Percentiles rank a stretch among this genome's conserved stretches.
Conservation (phyloP, 257 asterid genomes). For the Buddleja alternifolia region DNA sequence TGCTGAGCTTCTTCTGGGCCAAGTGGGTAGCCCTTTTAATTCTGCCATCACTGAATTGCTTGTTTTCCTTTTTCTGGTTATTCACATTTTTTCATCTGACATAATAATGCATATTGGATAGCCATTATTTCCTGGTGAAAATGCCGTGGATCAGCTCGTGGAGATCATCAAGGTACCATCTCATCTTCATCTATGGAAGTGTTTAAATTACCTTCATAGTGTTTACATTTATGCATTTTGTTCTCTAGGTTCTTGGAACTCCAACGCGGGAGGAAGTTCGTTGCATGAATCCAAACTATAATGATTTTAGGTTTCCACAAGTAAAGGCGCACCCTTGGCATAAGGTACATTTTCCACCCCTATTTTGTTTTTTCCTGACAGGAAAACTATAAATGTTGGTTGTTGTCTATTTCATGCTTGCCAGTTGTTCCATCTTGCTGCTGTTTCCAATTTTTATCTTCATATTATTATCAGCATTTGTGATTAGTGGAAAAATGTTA, state of each 20-base stretch:
- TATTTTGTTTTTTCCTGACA: neutral
- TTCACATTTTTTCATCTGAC: conserved; percentile 23
- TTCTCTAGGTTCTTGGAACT: conserved; percentile 88
- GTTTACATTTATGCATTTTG: conserved; percentile 26
- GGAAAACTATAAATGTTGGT: conserved; percentile 4
- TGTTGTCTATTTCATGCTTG: neutral
- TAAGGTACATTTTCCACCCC: conserved; percentile 53
- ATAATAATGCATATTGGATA: conserved; percentile 33
- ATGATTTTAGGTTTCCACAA: conserved; percentile 93
- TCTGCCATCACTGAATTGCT: conserved; percentile 7
- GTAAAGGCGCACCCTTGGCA: conserved; percentile 97
- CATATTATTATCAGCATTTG: neutral
- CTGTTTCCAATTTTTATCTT: neutral
- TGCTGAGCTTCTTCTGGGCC: conserved; percentile 94
- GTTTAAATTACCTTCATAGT: conserved; percentile 14
- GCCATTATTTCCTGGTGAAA: conserved; percentile 98
- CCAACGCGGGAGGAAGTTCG: conserved; percentile 97
- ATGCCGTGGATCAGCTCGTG: conserved; percentile 97
- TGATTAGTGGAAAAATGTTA: neutral
- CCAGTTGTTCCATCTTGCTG: conserved; percentile 11
- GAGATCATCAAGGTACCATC: conserved; percentile 82
- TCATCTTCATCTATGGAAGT: conserved; percentile 18
- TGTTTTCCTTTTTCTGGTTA: neutral
- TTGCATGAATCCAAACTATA: conserved; percentile 93
- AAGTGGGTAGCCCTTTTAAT: conserved; percentile 49